A percentile compares a stretch with the other conserved stretches of the same genome.
These are phyloP conservation scores for Hordeum pubiflorum DNA, from an alignment of 202 grass and related monocot species.

Conservation along the genomic window DNA sequence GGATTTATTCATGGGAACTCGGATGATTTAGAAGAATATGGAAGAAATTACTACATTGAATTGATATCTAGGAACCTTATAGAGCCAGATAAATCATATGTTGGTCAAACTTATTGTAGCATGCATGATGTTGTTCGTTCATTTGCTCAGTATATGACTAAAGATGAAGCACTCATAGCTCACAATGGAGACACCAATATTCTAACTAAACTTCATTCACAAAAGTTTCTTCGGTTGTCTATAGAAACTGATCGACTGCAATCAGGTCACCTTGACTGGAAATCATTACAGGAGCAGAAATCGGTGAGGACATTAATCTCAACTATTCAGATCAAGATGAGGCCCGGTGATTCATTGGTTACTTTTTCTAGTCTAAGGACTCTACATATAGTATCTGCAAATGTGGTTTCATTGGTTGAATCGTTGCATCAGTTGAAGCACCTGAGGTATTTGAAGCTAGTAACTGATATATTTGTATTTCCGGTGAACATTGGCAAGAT, in stretches of 20 bases:
- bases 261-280: not conserved
- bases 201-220: no score
- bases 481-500: not conserved
- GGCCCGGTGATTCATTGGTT: not conserved
- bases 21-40: not conserved
- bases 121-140: constrained; percentile 43
- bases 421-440: not conserved
- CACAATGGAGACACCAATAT: no score
- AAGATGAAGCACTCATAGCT: constrained; percentile 5
- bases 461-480: not conserved
- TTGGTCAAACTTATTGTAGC: not conserved
- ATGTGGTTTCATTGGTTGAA: not conserved
- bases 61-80: constrained; percentile 31
- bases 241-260: not conserved
- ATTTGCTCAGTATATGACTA: not conserved
- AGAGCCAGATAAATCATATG: not conserved
- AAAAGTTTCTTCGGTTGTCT: not conserved
- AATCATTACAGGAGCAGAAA: not conserved
- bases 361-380: not conserved
- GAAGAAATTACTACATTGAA: constrained; percentile 1
- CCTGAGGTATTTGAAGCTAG: not conserved
- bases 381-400: not conserved
- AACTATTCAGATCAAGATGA: not conserved
- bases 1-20: not conserved
- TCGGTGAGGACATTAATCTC: not conserved